Evolutionary conservation across 306 rosid genomes (phyloP), one percentile per base, ranked within the genome.

Genomic region (Senna tora): DNA sequence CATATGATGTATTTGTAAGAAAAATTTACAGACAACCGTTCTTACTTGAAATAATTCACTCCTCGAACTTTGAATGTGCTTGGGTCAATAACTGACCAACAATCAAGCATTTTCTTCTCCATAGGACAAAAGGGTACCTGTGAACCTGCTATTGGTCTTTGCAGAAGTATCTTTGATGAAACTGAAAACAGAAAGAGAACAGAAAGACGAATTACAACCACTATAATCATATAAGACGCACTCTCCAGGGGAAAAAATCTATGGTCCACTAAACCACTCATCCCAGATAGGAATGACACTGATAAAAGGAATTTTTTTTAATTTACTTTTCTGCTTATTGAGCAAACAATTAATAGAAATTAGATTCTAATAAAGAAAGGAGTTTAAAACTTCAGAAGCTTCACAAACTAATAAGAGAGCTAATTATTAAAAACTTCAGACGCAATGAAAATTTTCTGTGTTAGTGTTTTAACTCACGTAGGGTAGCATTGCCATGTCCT

Each of bases 51-150:
- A 75, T 95, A 95, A 81, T 89, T 91, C 63, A 75, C 86, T 39
- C 85, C 93, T 25, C 99, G 87, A 76, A 95, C 91, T 86, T 87
- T 91, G 77, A 95, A 95, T 50, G 87, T 75, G 81, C 66, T 69
- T 56, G 99, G 97, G 17, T 95, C 96, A 80, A 95, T 85, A 1
- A 69, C 88, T 72, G 99, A 88, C 99, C 99, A 95, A 81, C 83
- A 86, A 79, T 95, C 92, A 10, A 88, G 87, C 88, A 95, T 91
- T 67, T 83, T 86, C 99, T 95, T 95, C 15, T 88, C 97, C 20
- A 84, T 54, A 45, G 97, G 99, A 79, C 96, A 90, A 83, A 91
- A 84, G 17, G 97, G 93, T 58, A 95, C 97, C 84, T 95, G 97
- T 46, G 96, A 89, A 49, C 99, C 99, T 41, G 99, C 97, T 20